Conservation (phyloP, 805 yeast genomes). For the Metschnikowia drakensbergensis region DNA sequence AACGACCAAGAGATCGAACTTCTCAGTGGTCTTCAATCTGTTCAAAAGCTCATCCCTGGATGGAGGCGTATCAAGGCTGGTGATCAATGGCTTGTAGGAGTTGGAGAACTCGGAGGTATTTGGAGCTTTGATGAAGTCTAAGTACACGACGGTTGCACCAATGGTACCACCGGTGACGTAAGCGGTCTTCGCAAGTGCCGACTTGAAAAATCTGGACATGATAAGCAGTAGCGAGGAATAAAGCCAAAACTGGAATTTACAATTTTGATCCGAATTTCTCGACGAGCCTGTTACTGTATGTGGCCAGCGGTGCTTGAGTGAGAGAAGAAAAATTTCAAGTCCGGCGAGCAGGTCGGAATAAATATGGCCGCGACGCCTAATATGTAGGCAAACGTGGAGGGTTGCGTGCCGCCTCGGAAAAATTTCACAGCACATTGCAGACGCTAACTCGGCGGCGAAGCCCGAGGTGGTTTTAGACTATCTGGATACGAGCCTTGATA, state of each 20-base stretch:
- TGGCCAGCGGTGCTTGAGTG: constrained; percentile 2
- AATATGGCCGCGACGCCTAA: constrained; percentile 12
- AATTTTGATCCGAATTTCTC: neutral
- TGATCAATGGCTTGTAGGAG: constrained; percentile 43
- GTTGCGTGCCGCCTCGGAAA: constrained; percentile 12
- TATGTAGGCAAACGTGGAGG: constrained; percentile 16
- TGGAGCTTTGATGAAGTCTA: constrained; percentile 39
- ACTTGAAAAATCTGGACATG: constrained; percentile 20
- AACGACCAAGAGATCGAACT: constrained; percentile 77
- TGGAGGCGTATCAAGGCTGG: constrained; percentile 49
- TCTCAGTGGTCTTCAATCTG: constrained; percentile 31
- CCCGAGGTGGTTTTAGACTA: too few species aligned
- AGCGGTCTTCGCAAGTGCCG: constrained; percentile 29
- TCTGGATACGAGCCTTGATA: too few species aligned
- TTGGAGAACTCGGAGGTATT: constrained; percentile 21
- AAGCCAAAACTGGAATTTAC: neutral
- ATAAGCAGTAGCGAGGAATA: neutral
- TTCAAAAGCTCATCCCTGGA: constrained; percentile 50
- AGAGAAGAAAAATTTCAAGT: constrained; percentile 1
- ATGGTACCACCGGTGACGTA: constrained; percentile 30
- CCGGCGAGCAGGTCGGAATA: constrained; percentile 10
- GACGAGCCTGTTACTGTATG: neutral
- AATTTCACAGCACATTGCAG: neutral
- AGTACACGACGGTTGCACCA: constrained; percentile 37
- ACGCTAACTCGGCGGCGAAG: neutral